Base-by-base conservation (phyloP, 495 filamentous ascomycete species). In the Neurospora sp. region DNA sequence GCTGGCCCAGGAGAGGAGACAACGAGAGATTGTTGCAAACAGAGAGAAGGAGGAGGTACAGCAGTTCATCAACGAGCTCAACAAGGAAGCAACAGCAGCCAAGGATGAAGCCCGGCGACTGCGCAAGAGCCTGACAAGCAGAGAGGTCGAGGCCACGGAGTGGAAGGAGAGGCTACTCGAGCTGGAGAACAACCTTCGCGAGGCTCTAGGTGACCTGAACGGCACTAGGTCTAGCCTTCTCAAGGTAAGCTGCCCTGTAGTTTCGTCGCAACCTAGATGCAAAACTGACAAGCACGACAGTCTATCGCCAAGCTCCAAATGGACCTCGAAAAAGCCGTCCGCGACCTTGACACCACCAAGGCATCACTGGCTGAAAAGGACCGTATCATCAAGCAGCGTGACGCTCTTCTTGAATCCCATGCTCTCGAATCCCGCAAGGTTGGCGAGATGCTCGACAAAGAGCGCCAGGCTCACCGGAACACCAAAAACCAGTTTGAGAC, bases 111-210 rank as follows among this genome's bases (percentile, higher is more conserved):
- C 88, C n/a, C 86, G 93, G 69, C 85, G 87, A 73, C 83, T 98
- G 71, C 90, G 92, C 75, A 93, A 95, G 82, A 92, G 82, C 74
- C 83, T 99, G n/a, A 90, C 90, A 6, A 87, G 89, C 27, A 89
- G 92, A 31, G 94, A 98, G 79, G 90, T 95, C 68, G 96, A 98
- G 77, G 92, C 93, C 5, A 89, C 89, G 12, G 90, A 93, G 70
- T 97, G 91, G 90, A 94, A 94, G 77, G 92, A 97, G 81, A 89
- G 92, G 53, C 87, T 98, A 16, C 88, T 92, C 77, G 94, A 97
- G 74, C 85, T 98, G 12, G 96, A 98, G 83, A 92, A 89, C 76
- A 93, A 93, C 77, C 84, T 99, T 68, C 89, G 94, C 65, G 91
- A 94, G 77, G 92, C 92, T 3, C 85, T 98, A 69, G 87, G 87